Conservation (phyloP, 306 rosid species). For the Quercus alba region DNA sequence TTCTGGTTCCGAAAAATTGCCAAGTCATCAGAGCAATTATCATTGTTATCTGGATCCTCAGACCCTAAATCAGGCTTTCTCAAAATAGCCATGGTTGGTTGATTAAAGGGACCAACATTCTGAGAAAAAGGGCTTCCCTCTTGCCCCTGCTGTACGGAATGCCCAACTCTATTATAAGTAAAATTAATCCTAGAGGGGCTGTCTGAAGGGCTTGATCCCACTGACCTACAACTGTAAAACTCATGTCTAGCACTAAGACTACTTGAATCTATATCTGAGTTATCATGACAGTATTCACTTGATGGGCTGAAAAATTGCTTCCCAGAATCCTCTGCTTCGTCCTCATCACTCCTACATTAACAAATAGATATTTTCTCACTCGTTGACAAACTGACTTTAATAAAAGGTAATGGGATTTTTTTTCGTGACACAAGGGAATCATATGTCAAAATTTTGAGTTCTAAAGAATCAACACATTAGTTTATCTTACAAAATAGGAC, state of each 20-base stretch:
- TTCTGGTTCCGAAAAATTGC: conserved; percentile 45
- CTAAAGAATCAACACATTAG: background rate
- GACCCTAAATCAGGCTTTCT: conserved; percentile 54
- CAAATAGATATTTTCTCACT: conserved; percentile 15
- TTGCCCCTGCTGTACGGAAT: conserved; percentile 59
- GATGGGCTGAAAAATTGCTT: conserved; percentile 66
- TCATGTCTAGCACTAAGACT: conserved; percentile 77
- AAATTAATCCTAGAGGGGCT: conserved; percentile 78
- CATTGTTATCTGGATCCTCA: conserved; percentile 55
- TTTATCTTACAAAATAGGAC: background rate
- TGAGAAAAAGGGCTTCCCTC: conserved; percentile 43
- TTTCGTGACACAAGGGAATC: background rate
- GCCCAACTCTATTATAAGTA: conserved; percentile 51
- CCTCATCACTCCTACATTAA: conserved; percentile 75
- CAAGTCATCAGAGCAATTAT: conserved; percentile 65
- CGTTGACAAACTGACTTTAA: background rate
- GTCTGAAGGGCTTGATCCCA: conserved; percentile 67
- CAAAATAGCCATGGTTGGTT: conserved; percentile 62
- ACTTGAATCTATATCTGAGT: conserved; percentile 68
- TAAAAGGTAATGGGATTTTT: background rate
- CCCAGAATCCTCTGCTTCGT: conserved; percentile 63
- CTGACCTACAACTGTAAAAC: conserved; percentile 44
- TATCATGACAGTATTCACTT: conserved; percentile 65
- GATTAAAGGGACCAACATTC: conserved; percentile 41
- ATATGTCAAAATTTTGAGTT: background rate